Base-by-base conservation (phyloP, 371 early-diverging fungal species). In the Mucor racemosus region DNA sequence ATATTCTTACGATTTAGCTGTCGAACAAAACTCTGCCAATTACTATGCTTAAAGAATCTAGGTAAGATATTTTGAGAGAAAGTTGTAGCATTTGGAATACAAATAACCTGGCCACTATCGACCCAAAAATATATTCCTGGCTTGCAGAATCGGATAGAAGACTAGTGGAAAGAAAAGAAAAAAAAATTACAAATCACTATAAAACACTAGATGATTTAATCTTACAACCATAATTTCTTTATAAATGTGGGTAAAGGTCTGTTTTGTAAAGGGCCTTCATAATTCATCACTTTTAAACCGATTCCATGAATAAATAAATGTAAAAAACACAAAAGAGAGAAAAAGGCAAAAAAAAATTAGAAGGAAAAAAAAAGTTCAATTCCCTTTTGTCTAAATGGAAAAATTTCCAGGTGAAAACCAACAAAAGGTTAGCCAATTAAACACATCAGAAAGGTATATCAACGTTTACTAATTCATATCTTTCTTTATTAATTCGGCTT, bases 1-100 rank as follows among this genome's bases (percentile, higher is more conserved):
- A 26, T 11, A 9, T 36, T 59, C 74, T 65, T 75, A 80, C 81
- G 89, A 73, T 98, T 98, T 14, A 98, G 84, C 75, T 98, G 98
- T 10, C 98, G 85, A 11, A 97, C 93, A 84, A 98, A 97, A 57
- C 91, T 91, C 21, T 94, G 90, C 75, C 95, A 91, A 71, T 97
- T 96, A 73, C 88, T 93, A 81, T 96, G 96, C 72, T 95, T 95
- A 76, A 96, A 96, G 74, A 92, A 90, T 55, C 79, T 82, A 10
- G 94, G 93, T 14, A 97, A 78, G 41, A 96, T 88, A 17, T 60
- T 60, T 60, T 80, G 78, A 10, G 81, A 75, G 50, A 84, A 84
- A n/a, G 71, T 56, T 1, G 84, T 79, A 5, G 86, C 83, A 67
- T 87, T 83, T 11, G 84, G 78, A 5, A 89, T 86, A 58, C 85